A percentile compares a stretch with the other conserved stretches of the same genome.
Conservation (phyloP, 148 eudicot species). For the Camellia sinensis region DNA sequence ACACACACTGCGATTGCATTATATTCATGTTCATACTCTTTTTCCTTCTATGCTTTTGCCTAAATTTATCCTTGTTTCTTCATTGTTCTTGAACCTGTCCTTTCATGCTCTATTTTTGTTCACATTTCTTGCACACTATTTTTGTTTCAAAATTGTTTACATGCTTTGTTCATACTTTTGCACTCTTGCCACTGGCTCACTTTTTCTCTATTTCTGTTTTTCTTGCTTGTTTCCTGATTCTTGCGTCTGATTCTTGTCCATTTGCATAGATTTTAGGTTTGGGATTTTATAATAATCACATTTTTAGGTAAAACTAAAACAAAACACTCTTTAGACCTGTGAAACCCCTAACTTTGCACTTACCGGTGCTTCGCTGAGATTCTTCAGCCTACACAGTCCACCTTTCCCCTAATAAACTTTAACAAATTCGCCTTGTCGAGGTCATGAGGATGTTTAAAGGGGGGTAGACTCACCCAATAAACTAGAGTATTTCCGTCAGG, state of each 20-base stretch:
- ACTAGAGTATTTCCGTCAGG: neutral
- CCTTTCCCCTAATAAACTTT: too few relatives aligned
- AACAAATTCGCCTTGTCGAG: neutral
- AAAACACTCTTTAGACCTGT: neutral
- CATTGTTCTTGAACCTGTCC: neutral
- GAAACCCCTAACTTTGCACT: neutral
- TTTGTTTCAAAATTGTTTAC: neutral
- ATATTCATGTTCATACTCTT: neutral
- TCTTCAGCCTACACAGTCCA: neutral
- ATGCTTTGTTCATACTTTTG: neutral
- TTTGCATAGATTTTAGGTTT: too few relatives aligned
- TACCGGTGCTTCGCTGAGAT: neutral
- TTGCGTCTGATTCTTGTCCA: neutral
- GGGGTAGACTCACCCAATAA: too few relatives aligned
- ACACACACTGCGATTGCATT: neutral
- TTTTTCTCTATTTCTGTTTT: too few relatives aligned
- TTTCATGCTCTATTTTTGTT: too few relatives aligned
- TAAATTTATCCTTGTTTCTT: too few relatives aligned
- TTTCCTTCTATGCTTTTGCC: neutral
- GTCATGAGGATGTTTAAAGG: neutral
- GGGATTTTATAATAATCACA: neutral
- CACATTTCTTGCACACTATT: neutral
- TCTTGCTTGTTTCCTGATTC: too few relatives aligned
- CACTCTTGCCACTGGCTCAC: neutral
- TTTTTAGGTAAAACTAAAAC: neutral